A percentile compares a stretch with the other conserved stretches of the same genome.
These are phyloP conservation scores for Pyricularia grisea DNA, from an alignment of 2,329 filamentous ascomycete species.

Conservation along the genomic window DNA sequence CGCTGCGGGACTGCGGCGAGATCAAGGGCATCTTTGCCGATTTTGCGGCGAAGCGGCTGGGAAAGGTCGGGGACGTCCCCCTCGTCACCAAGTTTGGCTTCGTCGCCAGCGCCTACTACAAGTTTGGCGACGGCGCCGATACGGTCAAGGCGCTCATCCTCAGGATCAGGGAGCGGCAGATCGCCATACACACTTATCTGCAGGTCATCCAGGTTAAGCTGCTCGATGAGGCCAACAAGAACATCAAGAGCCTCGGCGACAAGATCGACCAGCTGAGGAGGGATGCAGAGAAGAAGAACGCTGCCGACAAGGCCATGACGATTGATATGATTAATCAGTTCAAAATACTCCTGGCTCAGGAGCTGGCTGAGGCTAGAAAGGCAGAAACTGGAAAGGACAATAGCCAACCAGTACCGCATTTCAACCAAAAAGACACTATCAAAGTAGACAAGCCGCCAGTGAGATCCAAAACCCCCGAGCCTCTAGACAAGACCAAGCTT, in stretches of 20 bases:
- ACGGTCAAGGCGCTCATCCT: not conserved
- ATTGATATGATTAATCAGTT: not conserved
- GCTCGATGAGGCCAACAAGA: not conserved
- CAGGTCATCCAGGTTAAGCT: not conserved
- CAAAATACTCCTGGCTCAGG: not conserved
- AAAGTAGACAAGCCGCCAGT: not conserved
- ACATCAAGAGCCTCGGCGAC: not conserved
- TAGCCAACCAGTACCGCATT: too few species aligned
- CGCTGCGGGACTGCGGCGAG: not conserved
- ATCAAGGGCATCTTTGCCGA: not conserved
- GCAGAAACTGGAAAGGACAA: not conserved
- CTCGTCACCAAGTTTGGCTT: not conserved
- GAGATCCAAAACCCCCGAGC: not conserved
- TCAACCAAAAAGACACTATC: not conserved
- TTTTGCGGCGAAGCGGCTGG: not conserved
- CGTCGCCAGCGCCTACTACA: not conserved
- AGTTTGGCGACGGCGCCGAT: not conserved
- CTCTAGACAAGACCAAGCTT: not conserved
- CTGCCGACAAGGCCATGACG: not conserved
- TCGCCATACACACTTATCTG: not conserved
- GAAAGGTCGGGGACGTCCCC: not conserved
- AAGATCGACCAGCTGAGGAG: not conserved
- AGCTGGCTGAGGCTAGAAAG: not conserved
- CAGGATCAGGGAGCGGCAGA: not conserved
- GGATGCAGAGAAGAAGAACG: slow-evolving; percentile 1